Evolutionary conservation across 768 basidiomycete genomes (phyloP).

Genomic region (Suillus placidus): DNA sequence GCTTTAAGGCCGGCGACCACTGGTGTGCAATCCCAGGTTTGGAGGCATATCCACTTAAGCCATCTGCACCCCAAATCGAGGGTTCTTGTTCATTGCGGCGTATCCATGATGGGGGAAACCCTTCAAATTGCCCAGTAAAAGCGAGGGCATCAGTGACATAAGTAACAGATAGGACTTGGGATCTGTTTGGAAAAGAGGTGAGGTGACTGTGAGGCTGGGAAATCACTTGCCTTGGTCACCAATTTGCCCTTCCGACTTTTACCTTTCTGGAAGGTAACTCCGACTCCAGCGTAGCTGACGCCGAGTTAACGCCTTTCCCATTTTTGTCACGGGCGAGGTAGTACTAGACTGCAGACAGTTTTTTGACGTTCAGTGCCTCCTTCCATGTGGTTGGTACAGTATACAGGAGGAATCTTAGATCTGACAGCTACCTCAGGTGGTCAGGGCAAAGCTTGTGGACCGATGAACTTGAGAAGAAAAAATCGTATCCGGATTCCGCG

Average conservation of each 20-base stretch:
- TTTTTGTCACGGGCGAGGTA: neutral
- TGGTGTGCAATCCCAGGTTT: no score
- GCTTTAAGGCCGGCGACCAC: no score
- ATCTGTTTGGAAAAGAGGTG: neutral
- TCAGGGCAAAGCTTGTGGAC: neutral
- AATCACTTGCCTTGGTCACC: neutral
- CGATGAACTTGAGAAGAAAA: neutral
- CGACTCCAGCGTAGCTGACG: neutral
- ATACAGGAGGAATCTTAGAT: neutral
- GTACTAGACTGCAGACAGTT: neutral
- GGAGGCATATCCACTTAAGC: no score
- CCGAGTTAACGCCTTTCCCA: neutral
- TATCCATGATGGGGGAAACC: neutral
- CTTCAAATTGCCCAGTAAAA: neutral
- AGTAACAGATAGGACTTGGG: no score
- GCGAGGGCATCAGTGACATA: neutral
- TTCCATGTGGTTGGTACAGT: neutral
- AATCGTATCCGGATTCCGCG: neutral
- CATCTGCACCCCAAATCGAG: no score
- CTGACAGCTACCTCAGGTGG: neutral
- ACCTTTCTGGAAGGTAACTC: neutral
- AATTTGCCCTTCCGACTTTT: neutral
- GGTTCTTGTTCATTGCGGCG: neutral
- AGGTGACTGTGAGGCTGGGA: neutral
- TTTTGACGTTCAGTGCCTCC: neutral